Evolutionary conservation across 1,284 basidiomycete species (phyloP).

Genomic region (Ustilago shanxiensis): DNA sequence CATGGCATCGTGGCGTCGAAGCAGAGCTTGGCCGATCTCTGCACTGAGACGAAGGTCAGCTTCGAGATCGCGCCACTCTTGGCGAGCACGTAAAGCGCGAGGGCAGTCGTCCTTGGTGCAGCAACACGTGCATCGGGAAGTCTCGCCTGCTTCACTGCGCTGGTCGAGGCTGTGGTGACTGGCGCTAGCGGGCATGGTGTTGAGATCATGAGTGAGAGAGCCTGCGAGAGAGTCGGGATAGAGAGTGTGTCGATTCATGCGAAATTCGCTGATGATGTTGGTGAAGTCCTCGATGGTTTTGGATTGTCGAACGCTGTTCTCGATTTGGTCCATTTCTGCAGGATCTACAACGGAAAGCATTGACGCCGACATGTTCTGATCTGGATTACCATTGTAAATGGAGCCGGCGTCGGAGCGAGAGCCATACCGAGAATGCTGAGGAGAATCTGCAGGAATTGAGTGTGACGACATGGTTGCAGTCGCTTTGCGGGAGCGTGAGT

Average conservation of each 20-base stretch:
- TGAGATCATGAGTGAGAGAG: conserved; percentile 7
- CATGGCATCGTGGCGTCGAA: conserved; percentile 87
- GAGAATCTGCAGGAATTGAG: conserved; percentile 18
- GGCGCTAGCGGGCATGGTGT: conserved; percentile 16
- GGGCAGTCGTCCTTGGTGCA: conserved; percentile 62
- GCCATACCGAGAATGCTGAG: conserved; percentile 20
- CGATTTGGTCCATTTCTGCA: conserved; percentile 48
- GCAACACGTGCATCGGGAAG: conserved; percentile 56
- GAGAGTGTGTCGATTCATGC: conserved; percentile 53
- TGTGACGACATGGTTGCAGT: conserved; percentile 23
- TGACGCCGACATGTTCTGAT: conserved; percentile 33
- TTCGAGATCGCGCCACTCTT: conserved; percentile 67
- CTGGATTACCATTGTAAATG: conserved; percentile 32
- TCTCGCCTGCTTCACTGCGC: conserved; percentile 34
- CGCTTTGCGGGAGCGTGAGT: not conserved
- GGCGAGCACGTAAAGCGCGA: conserved; percentile 54
- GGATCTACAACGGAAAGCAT: conserved; percentile 50
- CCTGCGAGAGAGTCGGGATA: conserved; percentile 42
- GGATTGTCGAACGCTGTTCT: conserved; percentile 57
- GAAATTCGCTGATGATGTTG: conserved; percentile 63
- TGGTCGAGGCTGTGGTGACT: conserved; percentile 43
- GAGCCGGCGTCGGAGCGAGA: conserved; percentile 41
- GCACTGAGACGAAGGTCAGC: conserved; percentile 68
- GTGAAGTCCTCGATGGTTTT: conserved; percentile 66
- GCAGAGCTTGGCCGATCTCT: conserved; percentile 92